Evolutionary conservation across 1,284 basidiomycete species (phyloP).

Genomic region (Ceratobasidium sp.): DNA sequence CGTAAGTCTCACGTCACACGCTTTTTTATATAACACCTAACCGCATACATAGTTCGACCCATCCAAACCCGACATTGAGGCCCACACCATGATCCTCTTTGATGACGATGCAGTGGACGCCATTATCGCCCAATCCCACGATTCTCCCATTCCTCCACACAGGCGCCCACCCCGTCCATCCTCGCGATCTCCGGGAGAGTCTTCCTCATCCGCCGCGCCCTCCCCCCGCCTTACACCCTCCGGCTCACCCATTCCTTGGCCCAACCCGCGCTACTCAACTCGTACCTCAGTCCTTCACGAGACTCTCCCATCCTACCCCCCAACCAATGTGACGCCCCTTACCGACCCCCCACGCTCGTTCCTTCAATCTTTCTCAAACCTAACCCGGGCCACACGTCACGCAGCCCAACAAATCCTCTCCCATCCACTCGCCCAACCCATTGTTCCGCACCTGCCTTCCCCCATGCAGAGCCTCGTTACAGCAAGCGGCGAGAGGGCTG

Average conservation of each 20-base stretch:
- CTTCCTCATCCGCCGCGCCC: slow-evolving; percentile 57
- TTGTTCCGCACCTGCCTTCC: slow-evolving; percentile 92
- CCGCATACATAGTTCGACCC: slow-evolving; percentile 67
- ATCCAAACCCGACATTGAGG: slow-evolving; percentile 86
- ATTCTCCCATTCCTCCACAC: slow-evolving; percentile 84
- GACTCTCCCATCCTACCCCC: slow-evolving; percentile 61
- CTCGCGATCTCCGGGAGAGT: slow-evolving; percentile 21
- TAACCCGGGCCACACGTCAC: slow-evolving; percentile 87
- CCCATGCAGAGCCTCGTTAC: slow-evolving; percentile 89
- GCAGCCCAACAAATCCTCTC: slow-evolving; percentile 92
- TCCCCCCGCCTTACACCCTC: slow-evolving; percentile 27
- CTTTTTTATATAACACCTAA: background rate
- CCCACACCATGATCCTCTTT: slow-evolving; percentile 84
- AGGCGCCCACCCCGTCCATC: slow-evolving; percentile 69
- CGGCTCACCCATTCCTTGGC: slow-evolving; percentile 34
- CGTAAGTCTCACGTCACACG: slow-evolving; percentile 55
- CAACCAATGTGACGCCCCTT: slow-evolving; percentile 59
- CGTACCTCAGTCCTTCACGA: slow-evolving; percentile 81
- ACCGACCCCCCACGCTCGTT: slow-evolving; percentile 73
- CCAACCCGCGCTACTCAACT: slow-evolving; percentile 57
- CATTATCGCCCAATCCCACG: slow-evolving; percentile 77
- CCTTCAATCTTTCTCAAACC: slow-evolving; percentile 86
- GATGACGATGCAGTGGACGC: slow-evolving; percentile 84
- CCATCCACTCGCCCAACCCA: slow-evolving; percentile 92
- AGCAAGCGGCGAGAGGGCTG: slow-evolving; percentile 81